A percentile compares a stretch with the other conserved stretches of the same genome.
phyloP scores from a whole-genome alignment of 495 filamentous ascomycete species.

The Bryoglossum gracile region DNA sequence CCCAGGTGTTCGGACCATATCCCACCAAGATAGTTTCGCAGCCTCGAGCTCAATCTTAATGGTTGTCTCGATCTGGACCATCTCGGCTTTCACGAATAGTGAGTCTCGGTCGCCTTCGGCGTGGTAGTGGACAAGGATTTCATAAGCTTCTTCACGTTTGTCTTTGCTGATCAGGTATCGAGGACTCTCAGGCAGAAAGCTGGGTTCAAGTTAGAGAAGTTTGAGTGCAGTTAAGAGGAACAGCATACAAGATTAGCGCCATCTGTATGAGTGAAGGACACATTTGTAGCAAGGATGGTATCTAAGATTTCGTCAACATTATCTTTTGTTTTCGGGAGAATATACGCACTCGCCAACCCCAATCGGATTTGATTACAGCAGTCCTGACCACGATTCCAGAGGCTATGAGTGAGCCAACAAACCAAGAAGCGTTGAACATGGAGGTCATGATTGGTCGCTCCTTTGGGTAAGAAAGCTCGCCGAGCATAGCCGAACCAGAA shows the following conservation, averaged over 20 bases:
- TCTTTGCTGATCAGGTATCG: constrained; percentile 53
- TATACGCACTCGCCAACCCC: constrained; percentile 21
- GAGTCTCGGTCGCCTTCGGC: constrained; percentile 48
- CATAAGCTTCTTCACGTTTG: constrained; percentile 45
- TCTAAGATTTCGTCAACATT: too few species aligned
- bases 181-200: constrained; percentile 43
- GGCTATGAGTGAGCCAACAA: constrained; percentile 31
- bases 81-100: constrained; percentile 48
- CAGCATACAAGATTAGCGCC: constrained; percentile 6
- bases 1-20: constrained; percentile 38
- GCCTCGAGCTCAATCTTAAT: constrained; percentile 42
- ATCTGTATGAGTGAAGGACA: constrained; percentile 18
- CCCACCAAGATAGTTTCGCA: constrained; percentile 34
- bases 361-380: constrained; percentile 5
- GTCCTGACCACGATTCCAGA: constrained; percentile 15
- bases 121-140: constrained; percentile 48
- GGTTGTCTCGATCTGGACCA: constrained; percentile 44
- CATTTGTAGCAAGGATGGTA: constrained; percentile 21
- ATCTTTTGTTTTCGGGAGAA: too few species aligned
- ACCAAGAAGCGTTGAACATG: constrained; percentile 60
- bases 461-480: constrained; percentile 60
- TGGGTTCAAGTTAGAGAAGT: constrained; percentile 19
- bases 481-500: constrained; percentile 56
- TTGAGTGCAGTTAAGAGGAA: neutral
- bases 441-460: constrained; percentile 59